Base-by-base conservation (phyloP, 2,329 filamentous ascomycete species). In the Tolypocladium album region DNA sequence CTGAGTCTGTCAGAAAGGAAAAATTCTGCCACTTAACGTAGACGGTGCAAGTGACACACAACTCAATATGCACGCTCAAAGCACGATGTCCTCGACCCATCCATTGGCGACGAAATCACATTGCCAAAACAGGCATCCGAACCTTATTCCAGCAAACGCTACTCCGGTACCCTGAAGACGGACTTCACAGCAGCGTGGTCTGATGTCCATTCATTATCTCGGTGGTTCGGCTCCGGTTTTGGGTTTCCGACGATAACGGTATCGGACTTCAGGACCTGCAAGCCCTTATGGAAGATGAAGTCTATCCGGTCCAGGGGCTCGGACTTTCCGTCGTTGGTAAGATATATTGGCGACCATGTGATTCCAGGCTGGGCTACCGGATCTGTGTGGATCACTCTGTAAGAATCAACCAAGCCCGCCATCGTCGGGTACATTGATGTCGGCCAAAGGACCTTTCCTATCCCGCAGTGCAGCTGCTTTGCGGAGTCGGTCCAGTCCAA, bases 241-340 rank as follows among this genome's bases (percentile, higher is more conserved):
- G 73, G 73, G 2, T 67, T 64, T 2, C 74, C 74, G 1, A 70
- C 67, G 1, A 76, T 64, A 0, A 71, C n/a, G 0, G 63, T 63
- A 2, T 66, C 58, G 0, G 73, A 73, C 17, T 63, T 62, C 0
- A 68, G 39, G 0, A 72, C 68, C 47, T 64, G 68, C 2, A 75
- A 56, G 1, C 72, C 72, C 55, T 71, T 72, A 63, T 74, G 67
- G 22, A 74, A 75, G 22, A 76, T 67, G 58, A 75, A 76, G 63
- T 76, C 74, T 45, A 76, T 76, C 11, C 75, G 60, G 59, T 76
- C 75, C 57, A 69, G 67, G 0, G 74, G 74, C 66, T 76, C 75
- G 1, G 66, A 50, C 1, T 65, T 58, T n/a, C 64, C 65, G 0
- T 66, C 60, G 61, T 75, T 73, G 40, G 61, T 65, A n/a, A 65